phyloP scores from a whole-genome alignment of 495 filamentous ascomycete species.

The Melanomma pulvis-pyrius region DNA sequence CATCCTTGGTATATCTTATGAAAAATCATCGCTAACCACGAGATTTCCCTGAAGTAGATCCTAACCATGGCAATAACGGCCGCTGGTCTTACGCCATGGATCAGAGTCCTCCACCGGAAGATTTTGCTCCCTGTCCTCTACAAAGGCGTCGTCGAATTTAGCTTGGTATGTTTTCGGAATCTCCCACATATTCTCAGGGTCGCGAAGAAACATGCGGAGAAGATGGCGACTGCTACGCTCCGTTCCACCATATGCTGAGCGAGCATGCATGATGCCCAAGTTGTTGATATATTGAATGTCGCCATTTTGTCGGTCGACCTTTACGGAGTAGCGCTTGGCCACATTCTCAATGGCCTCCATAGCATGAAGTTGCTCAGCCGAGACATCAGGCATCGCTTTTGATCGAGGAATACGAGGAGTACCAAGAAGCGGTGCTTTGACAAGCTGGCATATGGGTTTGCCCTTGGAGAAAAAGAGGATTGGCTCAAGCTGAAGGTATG shows the following conservation, averaged over 20 bases:
- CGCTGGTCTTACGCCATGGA: slow-evolving; percentile 36
- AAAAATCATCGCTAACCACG: not conserved
- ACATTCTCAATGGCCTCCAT: slow-evolving; percentile 27
- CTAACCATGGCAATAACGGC: slow-evolving; percentile 36
- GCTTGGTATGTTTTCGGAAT: slow-evolving; percentile 16
- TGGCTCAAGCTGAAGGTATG: slow-evolving; percentile 31
- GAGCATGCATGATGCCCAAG: slow-evolving; percentile 38
- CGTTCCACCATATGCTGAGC: slow-evolving; percentile 27
- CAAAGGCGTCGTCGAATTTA: slow-evolving; percentile 35
- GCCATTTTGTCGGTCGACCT: slow-evolving; percentile 32
- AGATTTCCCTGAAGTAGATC: not conserved
- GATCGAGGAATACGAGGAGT: slow-evolving; percentile 27
- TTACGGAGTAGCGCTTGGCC: slow-evolving; percentile 26
- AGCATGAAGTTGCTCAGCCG: slow-evolving; percentile 25
- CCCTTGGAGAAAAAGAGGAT: slow-evolving; percentile 32
- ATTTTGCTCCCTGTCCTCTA: slow-evolving; percentile 22
- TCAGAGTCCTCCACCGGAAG: slow-evolving; percentile 34
- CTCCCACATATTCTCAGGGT: slow-evolving; percentile 33
- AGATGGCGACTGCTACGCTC: slow-evolving; percentile 31
- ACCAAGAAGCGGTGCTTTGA: slow-evolving; percentile 35
- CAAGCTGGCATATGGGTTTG: slow-evolving; percentile 36
- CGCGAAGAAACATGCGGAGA: slow-evolving; percentile 38
- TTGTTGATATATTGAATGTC: slow-evolving; percentile 41
- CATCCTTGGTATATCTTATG: not conserved
- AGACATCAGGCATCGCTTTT: slow-evolving; percentile 21